phyloP scores from a whole-genome alignment of 2,329 filamentous ascomycete species.

The Phyllachora maydis region DNA sequence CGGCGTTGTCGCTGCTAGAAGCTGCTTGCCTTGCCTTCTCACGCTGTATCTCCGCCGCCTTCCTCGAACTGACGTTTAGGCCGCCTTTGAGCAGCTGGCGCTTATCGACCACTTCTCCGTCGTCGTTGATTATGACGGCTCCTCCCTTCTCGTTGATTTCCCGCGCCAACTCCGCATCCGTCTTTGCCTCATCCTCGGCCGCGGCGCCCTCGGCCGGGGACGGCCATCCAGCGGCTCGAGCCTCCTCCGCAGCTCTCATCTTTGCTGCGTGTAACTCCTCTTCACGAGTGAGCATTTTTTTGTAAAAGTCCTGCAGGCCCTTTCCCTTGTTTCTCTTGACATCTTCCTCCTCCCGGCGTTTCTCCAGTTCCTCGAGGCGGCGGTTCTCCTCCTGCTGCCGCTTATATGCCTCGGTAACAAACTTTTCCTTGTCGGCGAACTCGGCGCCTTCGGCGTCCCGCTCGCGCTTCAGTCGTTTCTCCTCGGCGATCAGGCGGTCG shows the following conservation, averaged over 20 bases:
- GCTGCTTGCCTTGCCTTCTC: slow-evolving; percentile 10
- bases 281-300: slow-evolving; percentile 47
- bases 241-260: slow-evolving; percentile 43
- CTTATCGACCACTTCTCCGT: slow-evolving; percentile 69
- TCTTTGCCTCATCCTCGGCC: slow-evolving; percentile 23
- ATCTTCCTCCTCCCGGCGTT: slow-evolving; percentile 39
- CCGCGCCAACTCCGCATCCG: slow-evolving; percentile 41
- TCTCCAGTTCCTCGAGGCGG: slow-evolving; percentile 52
- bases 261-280: slow-evolving; percentile 51
- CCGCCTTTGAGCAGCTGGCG: slow-evolving; percentile 58
- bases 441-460: slow-evolving; percentile 64
- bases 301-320: slow-evolving; percentile 68
- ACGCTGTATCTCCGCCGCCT: slow-evolving; percentile 23
- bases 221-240: slow-evolving; percentile 5
- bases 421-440: slow-evolving; percentile 67
- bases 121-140: slow-evolving; percentile 53
- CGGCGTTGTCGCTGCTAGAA: slow-evolving; percentile 8
- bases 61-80: slow-evolving; percentile 49
- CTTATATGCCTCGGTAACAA: slow-evolving; percentile 70
- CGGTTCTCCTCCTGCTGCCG: slow-evolving; percentile 59
- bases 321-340: slow-evolving; percentile 40
- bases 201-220: slow-evolving; percentile 10
- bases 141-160: slow-evolving; percentile 44
- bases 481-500: slow-evolving; percentile 57
- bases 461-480: slow-evolving; percentile 61